Percentiles rank a stretch among this genome's conserved stretches.
Conservation (phyloP, 371 early-diverging fungal genomes). For the Encephalitozoon intestinalis region DNA sequence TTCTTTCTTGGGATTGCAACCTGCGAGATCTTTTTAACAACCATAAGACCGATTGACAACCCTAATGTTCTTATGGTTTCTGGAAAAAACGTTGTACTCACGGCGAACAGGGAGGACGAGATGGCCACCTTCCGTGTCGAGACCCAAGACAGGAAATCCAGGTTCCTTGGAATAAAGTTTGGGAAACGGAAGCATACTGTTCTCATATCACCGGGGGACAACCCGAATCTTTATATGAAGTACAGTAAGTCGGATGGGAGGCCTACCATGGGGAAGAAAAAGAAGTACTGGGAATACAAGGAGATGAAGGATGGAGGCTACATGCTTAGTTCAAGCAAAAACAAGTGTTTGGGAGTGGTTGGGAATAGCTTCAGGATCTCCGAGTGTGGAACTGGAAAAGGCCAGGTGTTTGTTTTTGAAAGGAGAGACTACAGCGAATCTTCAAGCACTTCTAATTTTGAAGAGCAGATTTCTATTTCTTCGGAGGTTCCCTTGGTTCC, state of each 20-base stretch:
- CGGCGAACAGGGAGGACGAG: not conserved
- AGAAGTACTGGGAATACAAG: not conserved
- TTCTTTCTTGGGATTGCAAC: not conserved
- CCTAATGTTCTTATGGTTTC: not conserved
- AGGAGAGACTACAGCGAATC: not conserved
- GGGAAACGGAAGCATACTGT: not conserved
- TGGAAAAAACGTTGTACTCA: not conserved
- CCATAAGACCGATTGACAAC: not conserved
- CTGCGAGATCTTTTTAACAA: not conserved
- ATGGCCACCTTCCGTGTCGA: not conserved
- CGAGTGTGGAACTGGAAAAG: not conserved
- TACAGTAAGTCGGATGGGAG: not conserved
- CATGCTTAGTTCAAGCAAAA: not conserved
- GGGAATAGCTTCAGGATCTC: not conserved
- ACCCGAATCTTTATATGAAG: not conserved
- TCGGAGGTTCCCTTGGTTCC: not conserved
- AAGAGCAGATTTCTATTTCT: not conserved
- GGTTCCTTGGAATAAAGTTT: not conserved
- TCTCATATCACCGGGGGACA: not conserved
- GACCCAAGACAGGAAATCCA: not conserved
- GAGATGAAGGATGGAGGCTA: not conserved
- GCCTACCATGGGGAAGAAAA: not conserved
- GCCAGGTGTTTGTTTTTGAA: conserved; percentile 5
- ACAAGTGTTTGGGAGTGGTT: not conserved
- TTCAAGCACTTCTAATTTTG: not conserved